These are phyloP conservation scores for Rhodotorula diobovata DNA, from an alignment of 768 basidiomycete species.

Conservation along the genomic window DNA sequence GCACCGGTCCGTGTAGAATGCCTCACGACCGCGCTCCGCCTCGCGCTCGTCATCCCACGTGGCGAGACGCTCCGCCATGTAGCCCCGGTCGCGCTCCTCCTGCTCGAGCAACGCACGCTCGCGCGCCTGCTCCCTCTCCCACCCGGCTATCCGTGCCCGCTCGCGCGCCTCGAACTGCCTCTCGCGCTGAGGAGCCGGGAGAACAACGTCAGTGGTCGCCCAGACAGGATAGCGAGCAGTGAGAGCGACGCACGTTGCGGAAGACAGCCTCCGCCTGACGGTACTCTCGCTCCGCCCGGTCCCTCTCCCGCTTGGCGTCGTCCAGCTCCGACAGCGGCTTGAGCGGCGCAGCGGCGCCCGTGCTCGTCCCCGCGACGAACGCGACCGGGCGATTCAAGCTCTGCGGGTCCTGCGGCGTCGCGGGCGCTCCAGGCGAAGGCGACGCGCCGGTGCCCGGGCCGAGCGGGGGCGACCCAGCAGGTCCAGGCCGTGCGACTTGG, in stretches of 20 bases:
- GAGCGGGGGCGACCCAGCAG: constrained; percentile 47
- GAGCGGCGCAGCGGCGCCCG: not conserved
- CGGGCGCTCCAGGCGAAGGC: constrained; percentile 39
- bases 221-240: no score
- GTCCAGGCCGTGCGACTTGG: constrained; percentile 51
- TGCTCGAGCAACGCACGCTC: constrained; percentile 65
- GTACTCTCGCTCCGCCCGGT: constrained; percentile 72
- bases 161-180: constrained; percentile 89
- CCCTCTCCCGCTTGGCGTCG: constrained; percentile 77
- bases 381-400: constrained; percentile 72
- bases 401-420: constrained; percentile 55
- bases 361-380: constrained; percentile 57
- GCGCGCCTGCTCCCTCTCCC: constrained; percentile 46
- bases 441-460: no score
- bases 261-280: constrained; percentile 80
- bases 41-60: constrained; percentile 80
- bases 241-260: constrained; percentile 63
- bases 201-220: no score
- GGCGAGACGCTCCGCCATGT: constrained; percentile 64
- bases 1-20: constrained; percentile 86
- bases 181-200: constrained; percentile 65
- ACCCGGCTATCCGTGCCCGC: constrained; percentile 62
- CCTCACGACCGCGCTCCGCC: constrained; percentile 85
- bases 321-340: constrained; percentile 42
- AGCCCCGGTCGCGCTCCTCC: constrained; percentile 65